Conservation (phyloP, 108 stramenopile species). For the Skeletonema tropicum region DNA sequence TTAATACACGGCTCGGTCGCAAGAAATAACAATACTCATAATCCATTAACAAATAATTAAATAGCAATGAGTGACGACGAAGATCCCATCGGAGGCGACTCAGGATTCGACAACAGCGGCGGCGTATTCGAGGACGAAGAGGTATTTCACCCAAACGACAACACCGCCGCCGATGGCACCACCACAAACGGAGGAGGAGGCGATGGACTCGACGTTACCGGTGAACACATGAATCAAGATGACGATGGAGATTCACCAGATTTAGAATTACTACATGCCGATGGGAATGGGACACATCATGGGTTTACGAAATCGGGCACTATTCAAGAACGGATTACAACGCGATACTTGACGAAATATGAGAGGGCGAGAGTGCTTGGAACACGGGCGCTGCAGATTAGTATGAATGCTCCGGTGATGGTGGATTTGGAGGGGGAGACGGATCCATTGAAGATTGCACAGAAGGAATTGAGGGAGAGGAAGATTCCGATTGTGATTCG, state of each 20-base stretch:
- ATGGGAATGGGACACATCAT: conserved; percentile 45
- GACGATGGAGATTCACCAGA: conserved; percentile 51
- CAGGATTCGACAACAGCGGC: conserved; percentile 81
- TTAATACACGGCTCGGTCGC: no score
- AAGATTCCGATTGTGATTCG: conserved; percentile 99
- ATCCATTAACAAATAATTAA: background rate
- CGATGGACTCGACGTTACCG: conserved; percentile 74
- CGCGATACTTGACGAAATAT: conserved; percentile 98
- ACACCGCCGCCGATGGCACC: conserved; percentile 37
- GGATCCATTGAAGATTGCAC: conserved; percentile 97
- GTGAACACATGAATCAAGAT: conserved; percentile 59
- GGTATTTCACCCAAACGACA: conserved; percentile 32
- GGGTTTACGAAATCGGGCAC: conserved; percentile 45
- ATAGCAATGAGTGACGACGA: conserved; percentile 84
- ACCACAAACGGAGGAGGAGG: conserved; percentile 32
- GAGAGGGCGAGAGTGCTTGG: conserved; percentile 98
- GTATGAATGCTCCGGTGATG: conserved; percentile 99
- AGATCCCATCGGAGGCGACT: conserved; percentile 70
- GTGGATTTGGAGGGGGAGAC: conserved; percentile 98
- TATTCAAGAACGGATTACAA: conserved; percentile 79
- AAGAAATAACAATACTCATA: background rate
- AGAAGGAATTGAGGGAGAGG: conserved; percentile 96
- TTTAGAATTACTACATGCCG: conserved; percentile 49
- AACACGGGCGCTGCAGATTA: conserved; percentile 98
- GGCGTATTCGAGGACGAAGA: conserved; percentile 70